A percentile compares a stretch with the other conserved stretches of the same genome.
Conservation (phyloP, 306 rosid species). For the Coriaria nepalensis region DNA sequence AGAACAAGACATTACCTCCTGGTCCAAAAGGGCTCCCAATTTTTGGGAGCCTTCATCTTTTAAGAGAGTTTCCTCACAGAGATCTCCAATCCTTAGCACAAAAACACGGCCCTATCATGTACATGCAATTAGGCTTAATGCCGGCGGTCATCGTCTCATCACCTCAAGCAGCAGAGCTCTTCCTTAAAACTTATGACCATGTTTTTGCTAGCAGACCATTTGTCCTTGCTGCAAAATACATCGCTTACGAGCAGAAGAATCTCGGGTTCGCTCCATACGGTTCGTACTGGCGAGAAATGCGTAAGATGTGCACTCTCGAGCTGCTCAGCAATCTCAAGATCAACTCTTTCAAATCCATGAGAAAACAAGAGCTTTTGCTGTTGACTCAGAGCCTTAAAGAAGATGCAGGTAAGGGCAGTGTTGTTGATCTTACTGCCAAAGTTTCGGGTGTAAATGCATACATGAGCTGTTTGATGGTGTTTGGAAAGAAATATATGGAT, state of each 20-base stretch:
- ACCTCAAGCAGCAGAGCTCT: conserved; percentile 29
- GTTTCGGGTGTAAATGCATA: conserved; percentile 4
- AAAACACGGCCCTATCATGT: conserved; percentile 20
- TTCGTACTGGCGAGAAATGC: conserved; percentile 21
- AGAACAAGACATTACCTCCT: conserved; percentile 2
- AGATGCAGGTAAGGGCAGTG: not conserved
- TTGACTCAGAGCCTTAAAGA: not conserved
- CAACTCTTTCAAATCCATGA: conserved; percentile 16
- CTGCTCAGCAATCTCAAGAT: conserved; percentile 17
- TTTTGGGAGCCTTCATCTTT: not conserved
- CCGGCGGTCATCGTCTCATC: conserved; percentile 18
- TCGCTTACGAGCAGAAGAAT: conserved; percentile 7
- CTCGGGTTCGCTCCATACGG: conserved; percentile 12
- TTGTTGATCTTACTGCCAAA: conserved; percentile 16
- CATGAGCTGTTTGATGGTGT: conserved; percentile 18
- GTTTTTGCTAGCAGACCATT: conserved; percentile 21
- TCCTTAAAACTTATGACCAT: conserved; percentile 44
- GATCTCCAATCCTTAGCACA: conserved; percentile 12
- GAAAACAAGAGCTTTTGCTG: conserved; percentile 12
- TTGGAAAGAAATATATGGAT: conserved; percentile 22
- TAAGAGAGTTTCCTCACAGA: conserved; percentile 9
- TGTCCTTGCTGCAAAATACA: conserved; percentile 8
- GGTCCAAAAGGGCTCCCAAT: conserved; percentile 10
- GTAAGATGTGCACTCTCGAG: conserved; percentile 22
- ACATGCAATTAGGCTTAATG: conserved; percentile 14